Evolutionary conservation across 192 early-diverging fungal genomes (phyloP).

Genomic region (Gonapodya prolifera): DNA sequence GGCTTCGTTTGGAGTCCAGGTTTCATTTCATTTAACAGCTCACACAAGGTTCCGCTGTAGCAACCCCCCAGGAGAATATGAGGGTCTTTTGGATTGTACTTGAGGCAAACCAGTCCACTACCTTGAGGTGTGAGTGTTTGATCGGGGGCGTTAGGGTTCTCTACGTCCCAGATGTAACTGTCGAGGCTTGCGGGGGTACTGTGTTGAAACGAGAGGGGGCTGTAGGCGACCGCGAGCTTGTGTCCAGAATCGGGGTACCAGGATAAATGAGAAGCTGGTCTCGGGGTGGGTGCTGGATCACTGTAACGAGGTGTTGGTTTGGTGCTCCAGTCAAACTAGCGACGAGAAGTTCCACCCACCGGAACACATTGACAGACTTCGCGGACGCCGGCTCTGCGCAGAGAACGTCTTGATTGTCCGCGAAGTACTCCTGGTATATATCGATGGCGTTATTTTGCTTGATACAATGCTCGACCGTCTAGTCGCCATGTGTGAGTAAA

Average conservation of each 20-base stretch:
- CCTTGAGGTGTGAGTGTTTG: conserved; percentile 38
- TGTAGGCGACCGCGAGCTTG: conserved; percentile 48
- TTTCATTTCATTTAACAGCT: no score
- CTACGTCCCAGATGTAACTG: conserved; percentile 53
- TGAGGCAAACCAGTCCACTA: conserved; percentile 35
- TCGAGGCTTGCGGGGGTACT: conserved; percentile 38
- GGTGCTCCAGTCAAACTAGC: no score
- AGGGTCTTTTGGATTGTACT: conserved; percentile 54
- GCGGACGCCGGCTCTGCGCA: conserved; percentile 29
- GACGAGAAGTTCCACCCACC: no score
- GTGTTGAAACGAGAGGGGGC: conserved; percentile 39
- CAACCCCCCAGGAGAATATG: conserved; percentile 47
- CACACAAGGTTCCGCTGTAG: conserved; percentile 43
- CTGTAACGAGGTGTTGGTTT: conserved; percentile 11
- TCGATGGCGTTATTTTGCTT: conserved; percentile 58
- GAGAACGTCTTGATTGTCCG: conserved; percentile 26
- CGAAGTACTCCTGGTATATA: conserved; percentile 52
- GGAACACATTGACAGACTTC: conserved; percentile 44
- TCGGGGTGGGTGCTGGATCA: conserved; percentile 36
- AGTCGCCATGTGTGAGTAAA: background rate
- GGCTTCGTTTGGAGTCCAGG: no score
- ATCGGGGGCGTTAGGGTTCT: conserved; percentile 45
- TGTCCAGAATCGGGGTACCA: conserved; percentile 54
- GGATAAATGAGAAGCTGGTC: conserved; percentile 36
- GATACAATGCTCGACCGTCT: conserved; percentile 46